These are phyloP conservation scores for Aspergillus coremiiformis DNA, from an alignment of 495 filamentous ascomycete species.

Conservation along the genomic window DNA sequence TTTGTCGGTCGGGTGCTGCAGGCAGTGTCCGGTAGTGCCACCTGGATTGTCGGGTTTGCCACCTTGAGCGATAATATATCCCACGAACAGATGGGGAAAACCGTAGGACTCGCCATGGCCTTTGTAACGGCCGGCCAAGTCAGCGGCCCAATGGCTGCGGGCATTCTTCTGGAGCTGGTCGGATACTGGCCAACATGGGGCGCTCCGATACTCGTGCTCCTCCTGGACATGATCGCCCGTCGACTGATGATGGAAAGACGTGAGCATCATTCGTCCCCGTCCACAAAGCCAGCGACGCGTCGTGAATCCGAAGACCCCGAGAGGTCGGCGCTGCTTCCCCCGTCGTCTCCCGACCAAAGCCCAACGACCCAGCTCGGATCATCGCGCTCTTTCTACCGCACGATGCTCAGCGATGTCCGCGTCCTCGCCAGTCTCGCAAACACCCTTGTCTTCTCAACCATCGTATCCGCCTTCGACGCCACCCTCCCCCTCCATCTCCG, in stretches of 20 bases:
- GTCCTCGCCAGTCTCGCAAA: slow-evolving; percentile 21
- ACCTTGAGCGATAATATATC: slow-evolving; percentile 25
- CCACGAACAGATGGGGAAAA: slow-evolving; percentile 24
- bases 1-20: slow-evolving; percentile 3
- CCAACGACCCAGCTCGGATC: background rate
- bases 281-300: background rate
- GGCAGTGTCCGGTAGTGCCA: slow-evolving; percentile 17
- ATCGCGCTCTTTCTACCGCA: slow-evolving; percentile 6
- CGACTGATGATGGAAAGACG: slow-evolving; percentile 9
- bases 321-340: background rate
- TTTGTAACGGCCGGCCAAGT: slow-evolving; percentile 18
- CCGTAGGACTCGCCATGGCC: slow-evolving; percentile 15
- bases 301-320: background rate
- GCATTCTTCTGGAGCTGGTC: slow-evolving; percentile 13
- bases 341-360: slow-evolving; percentile 1
- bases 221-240: slow-evolving; percentile 2
- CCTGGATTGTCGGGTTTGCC: slow-evolving; percentile 28
- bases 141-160: slow-evolving; percentile 20
- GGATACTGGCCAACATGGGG: slow-evolving; percentile 7
- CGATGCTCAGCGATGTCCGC: slow-evolving; percentile 15
- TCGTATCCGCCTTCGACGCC: slow-evolving; percentile 21
- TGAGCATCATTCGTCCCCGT: background rate
- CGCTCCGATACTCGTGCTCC: background rate
- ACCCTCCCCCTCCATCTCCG: slow-evolving; percentile 28
- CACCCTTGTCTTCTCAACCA: slow-evolving; percentile 12